Conservation (phyloP, 306 rosid genomes). For the Begonia loranthoides region DNA sequence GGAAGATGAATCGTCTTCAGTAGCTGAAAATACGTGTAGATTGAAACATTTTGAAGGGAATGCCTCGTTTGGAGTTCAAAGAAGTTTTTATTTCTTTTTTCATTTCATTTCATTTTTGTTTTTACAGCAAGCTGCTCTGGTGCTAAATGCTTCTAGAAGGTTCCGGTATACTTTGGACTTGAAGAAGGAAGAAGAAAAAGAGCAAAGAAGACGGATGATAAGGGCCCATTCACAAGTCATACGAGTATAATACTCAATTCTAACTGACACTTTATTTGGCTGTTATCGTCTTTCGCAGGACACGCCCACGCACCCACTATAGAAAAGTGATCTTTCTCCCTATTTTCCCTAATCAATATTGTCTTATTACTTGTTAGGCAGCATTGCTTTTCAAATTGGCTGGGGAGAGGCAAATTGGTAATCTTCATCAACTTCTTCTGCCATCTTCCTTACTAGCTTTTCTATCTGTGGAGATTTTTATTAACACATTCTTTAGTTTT, state of each 20-base stretch:
- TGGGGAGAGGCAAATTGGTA: conserved; percentile 80
- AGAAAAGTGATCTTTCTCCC: neutral
- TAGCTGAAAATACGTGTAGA: too few relatives aligned
- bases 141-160: conserved; percentile 79
- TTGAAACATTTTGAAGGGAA: neutral
- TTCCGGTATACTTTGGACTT: conserved; percentile 88
- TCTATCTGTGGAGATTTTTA: neutral
- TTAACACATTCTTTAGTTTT: neutral
- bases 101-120: conserved; percentile 1
- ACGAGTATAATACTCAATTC: conserved; percentile 40
- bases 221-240: conserved; percentile 95
- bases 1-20: too few relatives aligned
- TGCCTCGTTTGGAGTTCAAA: neutral
- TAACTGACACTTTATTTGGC: conserved; percentile 5
- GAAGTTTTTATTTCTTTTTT: neutral
- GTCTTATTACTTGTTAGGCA: conserved; percentile 44
- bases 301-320: too few relatives aligned
- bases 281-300: too few relatives aligned
- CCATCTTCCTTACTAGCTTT: too few relatives aligned
- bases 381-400: conserved; percentile 88
- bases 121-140: conserved; percentile 82
- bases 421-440: neutral
- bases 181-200: conserved; percentile 55
- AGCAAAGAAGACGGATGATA: conserved; percentile 59
- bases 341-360: conserved; percentile 18